Conservation (phyloP, 2,329 filamentous ascomycete genomes). For the Phyllosticta paracitricarpa region DNA sequence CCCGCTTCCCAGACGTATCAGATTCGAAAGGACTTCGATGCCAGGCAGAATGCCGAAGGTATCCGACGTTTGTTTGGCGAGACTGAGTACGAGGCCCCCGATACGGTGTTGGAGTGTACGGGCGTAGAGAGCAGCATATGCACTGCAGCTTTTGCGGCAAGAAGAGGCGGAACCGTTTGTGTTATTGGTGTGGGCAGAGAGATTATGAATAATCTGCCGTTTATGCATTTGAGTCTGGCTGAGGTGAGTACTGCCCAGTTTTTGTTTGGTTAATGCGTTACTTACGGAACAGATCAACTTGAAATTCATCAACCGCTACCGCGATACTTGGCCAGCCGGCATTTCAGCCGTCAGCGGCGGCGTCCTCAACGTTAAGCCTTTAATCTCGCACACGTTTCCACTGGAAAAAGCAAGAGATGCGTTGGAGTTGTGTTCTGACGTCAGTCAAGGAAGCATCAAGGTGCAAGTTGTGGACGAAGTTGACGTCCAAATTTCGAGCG, state of each 20-base stretch:
- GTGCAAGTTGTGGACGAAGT: constrained; percentile 47
- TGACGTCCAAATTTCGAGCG: constrained; percentile 11
- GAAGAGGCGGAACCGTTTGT: constrained; percentile 51
- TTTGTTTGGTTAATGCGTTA: background rate
- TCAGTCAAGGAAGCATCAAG: constrained; percentile 47
- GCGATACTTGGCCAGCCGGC: constrained; percentile 59
- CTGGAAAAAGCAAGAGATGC: constrained; percentile 53
- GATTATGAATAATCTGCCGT: constrained; percentile 55
- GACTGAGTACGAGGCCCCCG: constrained; percentile 27
- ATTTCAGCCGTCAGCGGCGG: constrained; percentile 51
- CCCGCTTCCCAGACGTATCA: constrained; percentile 46
- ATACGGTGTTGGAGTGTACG: constrained; percentile 54
- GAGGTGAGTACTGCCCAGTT: constrained; percentile 35
- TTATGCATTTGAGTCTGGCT: constrained; percentile 55
- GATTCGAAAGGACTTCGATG: constrained; percentile 36
- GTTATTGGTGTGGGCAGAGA: constrained; percentile 54
- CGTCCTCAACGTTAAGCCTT: constrained; percentile 50
- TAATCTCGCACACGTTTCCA: constrained; percentile 54
- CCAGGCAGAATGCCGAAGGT: constrained; percentile 40
- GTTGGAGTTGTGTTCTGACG: constrained; percentile 43
- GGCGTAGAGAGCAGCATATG: constrained; percentile 54
- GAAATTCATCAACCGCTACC: constrained; percentile 61
- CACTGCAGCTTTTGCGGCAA: constrained; percentile 47
- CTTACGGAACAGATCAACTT: constrained; percentile 45
- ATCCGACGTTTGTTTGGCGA: constrained; percentile 46